Base-by-base conservation (phyloP, 2,329 filamentous ascomycete genomes). In the Talaromyces pinophilus region DNA sequence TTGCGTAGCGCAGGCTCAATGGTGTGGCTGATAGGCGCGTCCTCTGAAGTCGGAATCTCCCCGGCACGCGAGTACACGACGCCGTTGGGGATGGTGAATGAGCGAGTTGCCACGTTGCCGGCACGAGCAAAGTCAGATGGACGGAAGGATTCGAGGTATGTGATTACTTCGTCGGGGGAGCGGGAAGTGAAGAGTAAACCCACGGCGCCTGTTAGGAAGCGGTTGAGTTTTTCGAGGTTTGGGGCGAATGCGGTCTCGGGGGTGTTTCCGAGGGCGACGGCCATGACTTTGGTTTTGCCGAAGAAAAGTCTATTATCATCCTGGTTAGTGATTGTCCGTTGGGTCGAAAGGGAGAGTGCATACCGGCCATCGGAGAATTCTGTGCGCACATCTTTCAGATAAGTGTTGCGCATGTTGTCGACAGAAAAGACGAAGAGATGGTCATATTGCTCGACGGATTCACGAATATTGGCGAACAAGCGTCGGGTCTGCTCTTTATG, bases 221-320 rank as follows among this genome's bases (percentile, higher is more conserved):
- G 82, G 22, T 86, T 82, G 67, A 97, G 87, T 69, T 82, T 81
- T 77, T 92, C 84, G 74, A 95, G 87, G 76, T 92, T 92, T 54
- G 91, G 87, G 72, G 92, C 91, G 80, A 91, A 87, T 81, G 93
- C 92, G 74, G 92, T 90, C 75, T 91, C 90, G 71, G 88, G 85
- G 63, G 85, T 89, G 70, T 87, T 86, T 76, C 95, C 95, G 30
- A 99, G 90, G 66, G 95, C 93, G 82, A 95, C 94, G 73, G 92
- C 89, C 93, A 98, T 98, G 79, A 99, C 93, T 83, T 98, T 98
- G 67, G 94, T 98, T 84, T 98, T 99, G 82, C 94, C 95, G 81
- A 97, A 98, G 88, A 98, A 98, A 78, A 99, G 84, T 73, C 93
- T 95, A 33, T n/a, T n/a, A 44, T 44, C 19, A 11, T 59, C 44